Conservation (phyloP, 2,329 filamentous ascomycete genomes). For the Incumbomyces delicatus region DNA sequence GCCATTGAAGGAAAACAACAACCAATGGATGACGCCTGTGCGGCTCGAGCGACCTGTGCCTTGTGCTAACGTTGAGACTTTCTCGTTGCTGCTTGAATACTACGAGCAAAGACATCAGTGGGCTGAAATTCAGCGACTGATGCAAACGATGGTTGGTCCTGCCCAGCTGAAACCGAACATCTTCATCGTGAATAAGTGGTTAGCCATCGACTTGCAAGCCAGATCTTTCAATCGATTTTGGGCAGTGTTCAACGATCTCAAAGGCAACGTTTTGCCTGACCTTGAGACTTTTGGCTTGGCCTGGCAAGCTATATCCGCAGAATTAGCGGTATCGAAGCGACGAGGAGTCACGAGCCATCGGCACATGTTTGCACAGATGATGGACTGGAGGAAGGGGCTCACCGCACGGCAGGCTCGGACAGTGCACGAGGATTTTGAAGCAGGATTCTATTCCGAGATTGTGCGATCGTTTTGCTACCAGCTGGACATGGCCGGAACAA, state of each 20-base stretch:
- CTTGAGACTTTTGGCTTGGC: conserved; percentile 59
- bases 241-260: conserved; percentile 47
- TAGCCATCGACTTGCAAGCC: conserved; percentile 56
- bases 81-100: conserved; percentile 62
- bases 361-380: conserved; percentile 40
- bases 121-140: conserved; percentile 49
- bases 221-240: conserved; percentile 47
- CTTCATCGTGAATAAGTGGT: conserved; percentile 70
- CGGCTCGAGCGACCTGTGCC: conserved; percentile 38
- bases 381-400: conserved; percentile 31
- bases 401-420: conserved; percentile 8
- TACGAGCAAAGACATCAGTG: conserved; percentile 56
- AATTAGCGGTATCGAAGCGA: conserved; percentile 38
- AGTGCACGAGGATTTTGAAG: conserved; percentile 31
- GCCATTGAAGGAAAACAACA: not conserved
- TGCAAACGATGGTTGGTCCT: conserved; percentile 47
- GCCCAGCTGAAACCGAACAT: conserved; percentile 59
- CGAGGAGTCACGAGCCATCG: conserved; percentile 37
- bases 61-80: conserved; percentile 65
- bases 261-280: conserved; percentile 47
- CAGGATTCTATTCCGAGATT: conserved; percentile 43
- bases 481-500: conserved; percentile 39
- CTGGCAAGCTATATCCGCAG: conserved; percentile 46
- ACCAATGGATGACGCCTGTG: conserved; percentile 23
- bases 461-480: conserved; percentile 42